Percentiles rank a stretch among this genome's conserved stretches.
These are phyloP conservation scores for Picochlorum sp. DNA, from an alignment of 139 green algal genomes.

Conservation along the genomic window DNA sequence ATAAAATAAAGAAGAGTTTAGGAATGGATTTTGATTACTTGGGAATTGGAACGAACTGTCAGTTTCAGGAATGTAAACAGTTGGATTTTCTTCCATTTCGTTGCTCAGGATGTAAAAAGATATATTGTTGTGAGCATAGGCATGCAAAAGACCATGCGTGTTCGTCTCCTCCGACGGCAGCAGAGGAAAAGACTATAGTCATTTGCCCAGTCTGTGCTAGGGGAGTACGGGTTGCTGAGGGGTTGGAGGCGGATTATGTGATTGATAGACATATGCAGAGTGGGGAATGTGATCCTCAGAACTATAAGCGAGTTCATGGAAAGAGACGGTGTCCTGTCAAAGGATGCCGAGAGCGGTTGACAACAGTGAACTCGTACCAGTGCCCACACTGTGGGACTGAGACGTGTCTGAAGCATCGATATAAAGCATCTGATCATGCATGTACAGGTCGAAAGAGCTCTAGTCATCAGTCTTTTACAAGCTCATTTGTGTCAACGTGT, in stretches of 20 bases:
- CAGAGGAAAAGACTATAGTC: slow-evolving; percentile 27
- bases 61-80: slow-evolving; percentile 40
- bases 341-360: slow-evolving; percentile 62
- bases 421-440: slow-evolving; percentile 43
- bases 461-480: no score
- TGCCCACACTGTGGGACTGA: slow-evolving; percentile 18
- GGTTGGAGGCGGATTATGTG: slow-evolving; percentile 8
- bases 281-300: slow-evolving; percentile 52
- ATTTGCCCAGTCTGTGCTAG: slow-evolving; percentile 69
- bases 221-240: slow-evolving; percentile 13
- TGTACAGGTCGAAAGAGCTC: neutral
- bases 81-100: slow-evolving; percentile 72
- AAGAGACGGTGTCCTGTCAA: slow-evolving; percentile 48
- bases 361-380: slow-evolving; percentile 43
- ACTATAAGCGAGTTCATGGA: slow-evolving; percentile 60
- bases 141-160: slow-evolving; percentile 45
- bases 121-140: slow-evolving; percentile 63
- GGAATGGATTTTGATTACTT: slow-evolving; percentile 37
- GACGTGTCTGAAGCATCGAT: slow-evolving; percentile 64
- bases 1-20: no score
- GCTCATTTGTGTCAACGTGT: no score
- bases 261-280: neutral
- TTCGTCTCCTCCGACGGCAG: slow-evolving; percentile 5
- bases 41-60: slow-evolving; percentile 46
- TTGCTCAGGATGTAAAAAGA: slow-evolving; percentile 42